Evolutionary conservation across 1,284 basidiomycete species (phyloP), one percentile per base, ranked within the genome.

Genomic region (Ustilago shanxiensis): DNA sequence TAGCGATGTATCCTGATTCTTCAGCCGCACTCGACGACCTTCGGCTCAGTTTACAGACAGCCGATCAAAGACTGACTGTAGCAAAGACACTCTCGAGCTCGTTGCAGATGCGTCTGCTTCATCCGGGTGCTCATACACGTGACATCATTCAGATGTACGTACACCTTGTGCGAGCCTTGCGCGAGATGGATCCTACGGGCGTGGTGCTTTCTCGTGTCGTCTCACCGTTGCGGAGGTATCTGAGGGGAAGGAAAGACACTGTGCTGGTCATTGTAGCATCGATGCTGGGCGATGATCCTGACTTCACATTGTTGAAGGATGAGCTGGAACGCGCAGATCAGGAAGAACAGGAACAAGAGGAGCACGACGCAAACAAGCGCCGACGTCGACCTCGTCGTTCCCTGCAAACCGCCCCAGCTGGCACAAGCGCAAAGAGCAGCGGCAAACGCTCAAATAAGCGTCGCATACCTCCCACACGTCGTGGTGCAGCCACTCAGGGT

Each of bases 41-140:
- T 31, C 92, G 91, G 87, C 92, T 93, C 73, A 33, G 88, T 60
- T 66, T 73, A 5, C 60, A 72, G 9, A 72, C 62, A 33, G 77
- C 78, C 5, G 72, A 71, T 41, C 65, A 81, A 44, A 66, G 73
- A 28, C 87, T 90, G 2, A 88, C 90, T 47, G 88, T 95, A 4
- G 92, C 94, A 1, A 89, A 89, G 59, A 88, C 90, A 14, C 88
- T 95, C 22, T 50, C 51, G 50, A 64, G 35, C 77, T 95, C 94
- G 41, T 73, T 72, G 28, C 55, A 66, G 45, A 64, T 63, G 82
- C 92, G 96, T 3, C 89, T 99, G 0, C 90, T 99, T 14, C 96
- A 99, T 84, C 97, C 97, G 0, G 97, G 95, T 10, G 95, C 95
- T 2, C 95, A 95, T 75, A 99, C 97, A 0, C 93, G 93, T 79